Conservation (phyloP, 495 filamentous ascomycete genomes). For the Tuber calosporum region DNA sequence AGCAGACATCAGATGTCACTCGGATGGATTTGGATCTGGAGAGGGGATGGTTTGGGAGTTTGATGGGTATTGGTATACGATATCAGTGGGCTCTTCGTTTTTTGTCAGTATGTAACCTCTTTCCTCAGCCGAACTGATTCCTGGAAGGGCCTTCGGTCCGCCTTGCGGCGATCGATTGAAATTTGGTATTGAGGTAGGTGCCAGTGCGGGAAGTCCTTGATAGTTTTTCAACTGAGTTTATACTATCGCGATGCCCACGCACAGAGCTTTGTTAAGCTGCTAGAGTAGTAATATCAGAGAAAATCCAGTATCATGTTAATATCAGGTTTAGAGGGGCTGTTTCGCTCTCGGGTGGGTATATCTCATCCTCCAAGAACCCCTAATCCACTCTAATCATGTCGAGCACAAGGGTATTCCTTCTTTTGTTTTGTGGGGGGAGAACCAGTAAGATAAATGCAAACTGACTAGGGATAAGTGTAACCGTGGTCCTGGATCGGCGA, state of each 20-base stretch:
- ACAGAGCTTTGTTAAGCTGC: background rate
- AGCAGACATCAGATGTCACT: constrained; percentile 21
- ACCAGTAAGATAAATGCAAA: no score
- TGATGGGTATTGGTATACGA: background rate
- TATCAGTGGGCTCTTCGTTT: background rate
- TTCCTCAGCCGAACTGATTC: background rate
- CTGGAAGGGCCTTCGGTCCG: background rate
- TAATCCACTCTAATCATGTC: no score
- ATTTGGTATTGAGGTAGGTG: background rate
- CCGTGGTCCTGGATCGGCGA: no score
- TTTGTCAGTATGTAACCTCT: background rate
- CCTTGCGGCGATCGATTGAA: background rate
- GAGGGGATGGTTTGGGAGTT: background rate
- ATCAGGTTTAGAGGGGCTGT: no score
- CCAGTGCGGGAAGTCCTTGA: background rate
- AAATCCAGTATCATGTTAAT: no score
- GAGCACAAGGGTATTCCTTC: no score
- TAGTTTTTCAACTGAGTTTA: background rate
- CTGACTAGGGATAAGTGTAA: no score
- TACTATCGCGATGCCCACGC: background rate
- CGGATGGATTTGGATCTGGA: background rate
- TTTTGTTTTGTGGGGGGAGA: no score
- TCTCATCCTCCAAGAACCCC: no score
- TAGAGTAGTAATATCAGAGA: no score
- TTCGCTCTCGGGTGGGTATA: no score